These are phyloP conservation scores for Stagonosporopsis chrysanthemi DNA, from an alignment of 2,329 filamentous ascomycete species.

Conservation along the genomic window DNA sequence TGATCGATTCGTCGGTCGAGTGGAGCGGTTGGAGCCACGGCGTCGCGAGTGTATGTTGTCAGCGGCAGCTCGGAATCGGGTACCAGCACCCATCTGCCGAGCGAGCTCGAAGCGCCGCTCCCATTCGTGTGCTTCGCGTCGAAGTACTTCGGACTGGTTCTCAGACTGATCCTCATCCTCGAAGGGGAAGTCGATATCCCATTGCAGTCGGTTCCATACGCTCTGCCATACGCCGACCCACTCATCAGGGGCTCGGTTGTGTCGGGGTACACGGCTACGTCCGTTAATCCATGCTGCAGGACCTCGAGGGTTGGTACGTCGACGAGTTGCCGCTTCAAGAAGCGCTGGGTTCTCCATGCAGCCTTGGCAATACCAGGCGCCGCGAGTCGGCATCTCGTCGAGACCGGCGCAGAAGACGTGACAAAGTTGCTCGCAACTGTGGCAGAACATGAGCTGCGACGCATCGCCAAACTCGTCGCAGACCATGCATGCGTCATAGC, in stretches of 20 bases:
- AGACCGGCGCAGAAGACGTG: slow-evolving; percentile 92
- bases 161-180: slow-evolving; percentile 68
- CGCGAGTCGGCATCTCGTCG: slow-evolving; percentile 72
- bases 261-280: slow-evolving; percentile 40
- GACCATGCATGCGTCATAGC: slow-evolving; percentile 75
- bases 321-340: slow-evolving; percentile 48
- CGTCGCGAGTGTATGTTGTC: slow-evolving; percentile 61
- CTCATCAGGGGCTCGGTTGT: slow-evolving; percentile 43
- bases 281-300: slow-evolving; percentile 45
- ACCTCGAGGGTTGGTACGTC: slow-evolving; percentile 33
- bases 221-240: slow-evolving; percentile 88
- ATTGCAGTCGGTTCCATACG: slow-evolving; percentile 78
- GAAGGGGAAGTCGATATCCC: slow-evolving; percentile 87
- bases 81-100: slow-evolving; percentile 76
- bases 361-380: slow-evolving; percentile 90
- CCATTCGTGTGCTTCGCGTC: slow-evolving; percentile 73
- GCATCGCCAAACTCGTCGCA: slow-evolving; percentile 84
- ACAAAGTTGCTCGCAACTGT: slow-evolving; percentile 87
- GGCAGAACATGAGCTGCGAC: slow-evolving; percentile 86
- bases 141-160: slow-evolving; percentile 63
- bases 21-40: slow-evolving; percentile 49
- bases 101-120: slow-evolving; percentile 84
- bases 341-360: slow-evolving; percentile 61
- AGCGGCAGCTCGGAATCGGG: slow-evolving; percentile 74
- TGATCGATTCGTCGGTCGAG: slow-evolving; percentile 42